These are phyloP conservation scores for Sutorius australiensis DNA, from an alignment of 768 basidiomycete genomes.

Conservation along the genomic window DNA sequence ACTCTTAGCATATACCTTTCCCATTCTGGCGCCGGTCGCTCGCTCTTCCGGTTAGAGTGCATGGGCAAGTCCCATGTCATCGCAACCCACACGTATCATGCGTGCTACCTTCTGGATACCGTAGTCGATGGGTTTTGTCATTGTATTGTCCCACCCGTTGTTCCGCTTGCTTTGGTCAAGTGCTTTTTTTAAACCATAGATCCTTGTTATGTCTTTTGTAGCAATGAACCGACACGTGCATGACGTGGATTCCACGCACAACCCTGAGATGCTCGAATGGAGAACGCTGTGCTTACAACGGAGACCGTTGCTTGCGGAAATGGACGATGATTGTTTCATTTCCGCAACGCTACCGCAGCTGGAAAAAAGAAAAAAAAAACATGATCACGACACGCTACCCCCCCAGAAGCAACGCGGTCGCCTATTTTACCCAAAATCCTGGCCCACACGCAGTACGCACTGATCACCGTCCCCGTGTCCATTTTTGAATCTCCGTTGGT, in stretches of 20 bases:
- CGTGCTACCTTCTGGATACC: constrained; percentile 24
- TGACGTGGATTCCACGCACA: not conserved
- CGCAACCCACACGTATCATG: constrained; percentile 17
- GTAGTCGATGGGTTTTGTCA: constrained; percentile 29
- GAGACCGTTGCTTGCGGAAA: constrained; percentile 8
- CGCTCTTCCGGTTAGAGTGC: constrained; percentile 27
- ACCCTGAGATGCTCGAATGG: too few relatives aligned
- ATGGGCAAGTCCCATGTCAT: constrained; percentile 17
- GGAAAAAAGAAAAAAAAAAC: constrained; percentile 7
- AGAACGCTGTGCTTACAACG: constrained; percentile 2
- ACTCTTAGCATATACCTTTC: constrained; percentile 4
- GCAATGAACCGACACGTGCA: constrained; percentile 6
- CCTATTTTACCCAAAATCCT: not conserved
- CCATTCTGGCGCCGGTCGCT: constrained; percentile 14
- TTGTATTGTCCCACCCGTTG: constrained; percentile 9
- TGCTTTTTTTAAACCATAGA: constrained; percentile 23
- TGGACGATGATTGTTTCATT: constrained; percentile 3
- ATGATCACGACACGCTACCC: not conserved
- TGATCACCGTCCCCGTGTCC: constrained; percentile 4
- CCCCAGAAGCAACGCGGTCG: constrained; percentile 1
- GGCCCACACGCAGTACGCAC: not conserved
- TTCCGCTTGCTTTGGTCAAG: constrained; percentile 35
- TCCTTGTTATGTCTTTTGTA: constrained; percentile 4
- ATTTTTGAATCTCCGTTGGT: not conserved
- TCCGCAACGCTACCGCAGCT: constrained; percentile 15